Evolutionary conservation across 441 rosid species (phyloP), one percentile per base, ranked within the genome.

Genomic region (Populus hybrid): DNA sequence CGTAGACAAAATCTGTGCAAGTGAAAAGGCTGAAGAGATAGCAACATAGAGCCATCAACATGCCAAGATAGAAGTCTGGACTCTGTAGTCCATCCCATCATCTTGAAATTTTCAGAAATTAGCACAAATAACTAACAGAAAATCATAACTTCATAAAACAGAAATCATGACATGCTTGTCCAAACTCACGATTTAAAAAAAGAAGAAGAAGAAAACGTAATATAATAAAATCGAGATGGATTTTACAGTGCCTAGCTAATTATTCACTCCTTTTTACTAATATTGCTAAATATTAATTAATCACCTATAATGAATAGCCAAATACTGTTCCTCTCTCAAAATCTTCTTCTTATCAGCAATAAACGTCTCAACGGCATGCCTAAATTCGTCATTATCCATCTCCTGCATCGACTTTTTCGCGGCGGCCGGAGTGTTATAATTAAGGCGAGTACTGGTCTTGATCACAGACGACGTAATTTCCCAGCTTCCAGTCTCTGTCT

Each of bases 371-470:
- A 92, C 78, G 10, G 80, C 77, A 77, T 6, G 65, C 70, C 80
- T 89, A 75, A 89, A 85, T 71, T 92, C 91, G 59, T 90, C 91
- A 24, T 21, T 82, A 81, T 88, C 84, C 84, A 89, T 36, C 6
- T 85, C 86, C 67, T 84, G 87, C 64, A 90, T 84, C 16, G 88
- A 81, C 38, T 77, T 84, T 76, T 78, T 78, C 66, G 77, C 69
- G 34, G 61, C 61, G 69, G 69, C 57, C 79, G 2, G 35, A 10
- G 11, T 5, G 9, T 18, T 53, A 53, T 53, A 6, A 53, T 53
- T 53, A 53, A 18, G n/a, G 61, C 61, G 57, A 50, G n/a, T 18
- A 53, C 61, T 16, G n/a, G 21, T 53, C n/a, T 4, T 40, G 69
- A 71, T 61, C 66, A 72, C 75, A 71, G 21, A 16, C 8, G 61